Evolutionary conservation across 2,329 filamentous ascomycete genomes (phyloP), one percentile per base, ranked within the genome.

Genomic region (Fusarium buxicola): DNA sequence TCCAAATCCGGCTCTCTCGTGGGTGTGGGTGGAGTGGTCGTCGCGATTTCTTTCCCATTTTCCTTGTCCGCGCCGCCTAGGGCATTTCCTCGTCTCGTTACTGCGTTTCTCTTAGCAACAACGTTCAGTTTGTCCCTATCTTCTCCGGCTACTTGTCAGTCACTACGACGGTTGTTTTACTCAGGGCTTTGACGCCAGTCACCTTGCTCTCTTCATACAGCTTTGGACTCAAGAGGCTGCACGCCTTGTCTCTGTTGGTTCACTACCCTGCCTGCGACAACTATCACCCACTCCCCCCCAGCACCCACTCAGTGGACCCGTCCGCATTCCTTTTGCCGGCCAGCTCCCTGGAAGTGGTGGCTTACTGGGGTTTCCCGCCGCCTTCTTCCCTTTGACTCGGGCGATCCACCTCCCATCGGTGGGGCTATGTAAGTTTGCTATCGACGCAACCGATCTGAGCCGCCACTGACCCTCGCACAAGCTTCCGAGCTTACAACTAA

Each of bases 311-410:
- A 53, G 69, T 71, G 66, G 69, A 61, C 48, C 69, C 60, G 52
- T 63, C 65, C 65, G 58, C 66, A 71, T 71, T 71, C 69, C 66
- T 55, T 55, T 53, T 51, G 35, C 54, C 51, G 60, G 64, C 64
- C 64, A 38, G 52, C 60, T 64, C 64, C 56, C 58, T 71, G 63
- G 63, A 69, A 60, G 63, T 56, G 49, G 58, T 65, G 59, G 60
- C 40, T 49, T 56, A 58, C 62, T 68, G 41, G 61, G 63, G 30
- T 58, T 55, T 67, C 58, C 63, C 61, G 52, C 39, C 40, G 56
- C 46, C 44, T 58, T 55, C 48, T 62, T 53, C 51, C 63, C 58
- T 60, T 62, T 48, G 55, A 60, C 58, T 54, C 52, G 51, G 56
- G 32, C 49, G 51, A 62, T 63, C 48, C 47, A 43, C 51, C 55